Base-by-base conservation (phyloP, 225 moss, liverwort and hornwort genomes). In the Polytrichum commune region DNA sequence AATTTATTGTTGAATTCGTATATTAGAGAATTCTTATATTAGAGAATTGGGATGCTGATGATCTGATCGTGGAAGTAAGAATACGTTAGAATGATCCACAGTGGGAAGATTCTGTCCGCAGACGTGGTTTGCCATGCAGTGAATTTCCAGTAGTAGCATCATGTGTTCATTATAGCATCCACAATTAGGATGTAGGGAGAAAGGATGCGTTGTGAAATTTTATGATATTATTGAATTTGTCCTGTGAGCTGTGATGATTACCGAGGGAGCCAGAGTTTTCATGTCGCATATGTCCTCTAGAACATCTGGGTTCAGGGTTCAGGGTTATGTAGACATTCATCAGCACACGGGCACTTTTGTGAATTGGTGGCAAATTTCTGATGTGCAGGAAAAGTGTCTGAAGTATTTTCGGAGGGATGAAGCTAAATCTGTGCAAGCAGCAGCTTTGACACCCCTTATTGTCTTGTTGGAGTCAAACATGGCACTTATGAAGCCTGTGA, bases 351-450 rank as follows among this genome's bases (percentile, higher is more conserved):
- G 20, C 7, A 24, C 22, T 23, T 58, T 20, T 22, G 9, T 20
- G 58, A 58, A 58, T 19, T 63, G 38, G 65, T 73, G 19, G 27
- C 35, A 16, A 58, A 20, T 22, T 19, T 28, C 10, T 72, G 63
- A 53, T 56, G 19, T 71, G 67, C 90, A 96, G 96, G 91, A 93
- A 56, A 91, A 79, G 53, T 93, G 90, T 64, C 71, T 93, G 29
- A 84, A 78, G 54, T 53, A 89, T 57, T 88, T 96, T 66, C 88
- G 90, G 69, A 87, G 90, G 62, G 96, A 96, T 71, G 89, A 96
- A 60, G 76, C 90, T 10, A 96, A 93, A 84, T 53, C 68, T 72
- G 96, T 92, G 53, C 93, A 96, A 80, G 91, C 96, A 65, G 91
- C 91, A 73, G 85, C 93, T 62, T 81, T 96, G 74, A 78, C 75